Conservation (phyloP, 768 basidiomycete genomes). For the Dioszegia hungarica region DNA sequence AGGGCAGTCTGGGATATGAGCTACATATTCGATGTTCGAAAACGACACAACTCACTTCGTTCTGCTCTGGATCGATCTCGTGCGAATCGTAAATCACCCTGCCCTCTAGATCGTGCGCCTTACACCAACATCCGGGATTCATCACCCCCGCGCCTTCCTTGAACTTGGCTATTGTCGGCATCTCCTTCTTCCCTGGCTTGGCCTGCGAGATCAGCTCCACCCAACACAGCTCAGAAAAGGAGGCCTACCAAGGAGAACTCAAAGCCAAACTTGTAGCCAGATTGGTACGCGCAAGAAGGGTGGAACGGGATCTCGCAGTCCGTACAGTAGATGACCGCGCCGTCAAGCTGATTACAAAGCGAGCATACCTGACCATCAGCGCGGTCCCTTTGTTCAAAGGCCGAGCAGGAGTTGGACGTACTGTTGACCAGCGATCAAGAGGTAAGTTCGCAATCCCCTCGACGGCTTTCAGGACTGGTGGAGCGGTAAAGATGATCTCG, state of each 20-base stretch:
- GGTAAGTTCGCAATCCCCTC: conserved; percentile 78
- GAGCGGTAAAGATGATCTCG: conserved; percentile 77
- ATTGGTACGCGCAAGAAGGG: conserved; percentile 81
- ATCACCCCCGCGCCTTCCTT: conserved; percentile 74
- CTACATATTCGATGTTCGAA: too few species aligned
- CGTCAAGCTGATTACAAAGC: conserved; percentile 64
- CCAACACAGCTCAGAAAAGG: not conserved
- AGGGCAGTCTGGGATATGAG: conserved; percentile 66
- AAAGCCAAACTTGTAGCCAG: conserved; percentile 81
- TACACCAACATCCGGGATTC: conserved; percentile 71
- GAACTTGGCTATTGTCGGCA: conserved; percentile 62
- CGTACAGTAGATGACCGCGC: conserved; percentile 75
- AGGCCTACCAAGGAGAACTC: conserved; percentile 73
- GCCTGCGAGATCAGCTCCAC: conserved; percentile 53
- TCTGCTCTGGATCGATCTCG: conserved; percentile 69
- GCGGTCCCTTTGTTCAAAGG: too few species aligned
- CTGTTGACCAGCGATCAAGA: conserved; percentile 64
- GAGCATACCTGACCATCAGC: conserved; percentile 54
- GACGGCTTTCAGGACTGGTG: conserved; percentile 65
- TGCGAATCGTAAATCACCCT: conserved; percentile 75
- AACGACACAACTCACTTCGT: conserved; percentile 73
- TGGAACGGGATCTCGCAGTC: conserved; percentile 81
- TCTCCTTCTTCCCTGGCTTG: conserved; percentile 69
- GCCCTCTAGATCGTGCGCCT: conserved; percentile 60
- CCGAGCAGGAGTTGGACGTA: too few species aligned